phyloP scores from a whole-genome alignment of 192 early-diverging fungal genomes.

The Gonapodya prolifera region DNA sequence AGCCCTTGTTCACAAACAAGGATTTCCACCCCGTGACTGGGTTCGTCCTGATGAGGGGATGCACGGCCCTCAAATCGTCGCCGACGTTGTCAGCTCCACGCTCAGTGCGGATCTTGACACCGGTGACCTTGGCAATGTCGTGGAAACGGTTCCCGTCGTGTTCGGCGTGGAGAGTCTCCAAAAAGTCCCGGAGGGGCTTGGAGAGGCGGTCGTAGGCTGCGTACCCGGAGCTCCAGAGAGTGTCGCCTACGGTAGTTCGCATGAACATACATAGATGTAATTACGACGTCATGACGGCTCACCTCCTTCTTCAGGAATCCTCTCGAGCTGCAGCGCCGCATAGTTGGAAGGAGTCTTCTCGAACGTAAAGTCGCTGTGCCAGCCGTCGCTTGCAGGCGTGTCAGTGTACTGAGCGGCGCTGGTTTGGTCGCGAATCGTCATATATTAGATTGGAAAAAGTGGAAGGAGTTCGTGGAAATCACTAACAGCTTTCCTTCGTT shows the following conservation, averaged over 20 bases:
- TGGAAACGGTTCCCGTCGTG: slow-evolving; percentile 6
- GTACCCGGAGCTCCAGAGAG: slow-evolving; percentile 25
- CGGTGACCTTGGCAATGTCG: not conserved
- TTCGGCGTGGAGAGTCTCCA: slow-evolving; percentile 17
- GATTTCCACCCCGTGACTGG: slow-evolving; percentile 39
- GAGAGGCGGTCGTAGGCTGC: slow-evolving; percentile 25
- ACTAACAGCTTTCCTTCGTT: not conserved
- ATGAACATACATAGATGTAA: too few relatives aligned
- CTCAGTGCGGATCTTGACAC: not conserved
- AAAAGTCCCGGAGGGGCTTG: slow-evolving; percentile 11
- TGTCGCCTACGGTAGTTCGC: slow-evolving; percentile 25
- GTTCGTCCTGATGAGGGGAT: slow-evolving; percentile 35
- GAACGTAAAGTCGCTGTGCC: slow-evolving; percentile 44
- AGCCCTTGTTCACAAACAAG: slow-evolving; percentile 15
- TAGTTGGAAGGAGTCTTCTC: slow-evolving; percentile 37
- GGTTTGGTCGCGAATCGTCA: slow-evolving; percentile 22
- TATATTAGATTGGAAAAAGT: slow-evolving; percentile 17
- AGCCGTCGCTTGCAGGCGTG: slow-evolving; percentile 17
- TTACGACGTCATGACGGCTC: slow-evolving; percentile 25
- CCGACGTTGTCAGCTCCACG: slow-evolving; percentile 22
- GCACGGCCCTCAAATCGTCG: slow-evolving; percentile 17
- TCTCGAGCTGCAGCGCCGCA: slow-evolving; percentile 36
- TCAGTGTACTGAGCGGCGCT: slow-evolving; percentile 19
- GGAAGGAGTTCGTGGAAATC: not conserved
- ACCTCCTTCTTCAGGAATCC: slow-evolving; percentile 26